These are phyloP conservation scores for Wickerhamomyces bovis DNA, from an alignment of 805 yeast genomes.

Conservation along the genomic window DNA sequence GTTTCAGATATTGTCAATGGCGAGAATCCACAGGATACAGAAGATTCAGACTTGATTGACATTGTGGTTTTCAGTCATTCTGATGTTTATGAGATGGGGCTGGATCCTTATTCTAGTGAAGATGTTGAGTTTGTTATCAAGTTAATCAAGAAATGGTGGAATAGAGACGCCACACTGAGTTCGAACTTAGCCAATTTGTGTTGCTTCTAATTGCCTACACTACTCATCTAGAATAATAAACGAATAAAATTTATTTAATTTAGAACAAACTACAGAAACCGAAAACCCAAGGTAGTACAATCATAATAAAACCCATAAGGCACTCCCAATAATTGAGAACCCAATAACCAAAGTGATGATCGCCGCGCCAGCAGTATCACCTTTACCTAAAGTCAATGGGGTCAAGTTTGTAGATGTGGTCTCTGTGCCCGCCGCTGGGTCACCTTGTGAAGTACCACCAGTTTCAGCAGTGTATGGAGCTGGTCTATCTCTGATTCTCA, in stretches of 20 bases:
- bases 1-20: slow-evolving; percentile 33
- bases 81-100: slow-evolving; percentile 51
- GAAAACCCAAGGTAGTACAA: neutral
- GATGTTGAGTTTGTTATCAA: slow-evolving; percentile 41
- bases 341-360: slow-evolving; percentile 53
- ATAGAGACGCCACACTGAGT: slow-evolving; percentile 35
- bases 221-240: too few species aligned
- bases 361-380: slow-evolving; percentile 62
- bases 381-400: slow-evolving; percentile 32
- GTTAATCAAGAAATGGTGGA: slow-evolving; percentile 44
- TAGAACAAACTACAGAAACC: neutral
- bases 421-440: slow-evolving; percentile 57
- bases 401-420: slow-evolving; percentile 28
- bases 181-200: slow-evolving; percentile 29
- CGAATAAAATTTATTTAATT: neutral
- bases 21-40: slow-evolving; percentile 14
- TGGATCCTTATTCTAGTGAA: slow-evolving; percentile 43
- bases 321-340: slow-evolving; percentile 30
- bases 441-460: slow-evolving; percentile 65
- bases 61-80: slow-evolving; percentile 30
- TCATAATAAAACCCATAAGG: slow-evolving; percentile 34
- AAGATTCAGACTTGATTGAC: slow-evolving; percentile 3
- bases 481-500: slow-evolving; percentile 30
- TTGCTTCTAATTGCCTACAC: slow-evolving; percentile 18
- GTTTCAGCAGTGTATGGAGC: slow-evolving; percentile 53